Base-by-base conservation (phyloP, 2,329 filamentous ascomycete genomes). In the Aspergillus japonicus region DNA sequence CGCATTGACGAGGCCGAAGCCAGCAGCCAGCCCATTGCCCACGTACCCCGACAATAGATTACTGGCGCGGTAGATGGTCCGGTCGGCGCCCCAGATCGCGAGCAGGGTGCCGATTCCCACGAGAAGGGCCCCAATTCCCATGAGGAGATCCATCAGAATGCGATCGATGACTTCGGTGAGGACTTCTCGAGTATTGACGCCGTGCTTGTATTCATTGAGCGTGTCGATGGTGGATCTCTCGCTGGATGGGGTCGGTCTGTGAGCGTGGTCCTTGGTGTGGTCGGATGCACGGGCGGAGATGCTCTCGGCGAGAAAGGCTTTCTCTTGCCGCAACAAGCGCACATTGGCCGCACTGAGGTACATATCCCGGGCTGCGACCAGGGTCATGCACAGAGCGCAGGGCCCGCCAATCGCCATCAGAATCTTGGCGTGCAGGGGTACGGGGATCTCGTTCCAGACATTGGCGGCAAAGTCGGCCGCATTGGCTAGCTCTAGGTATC, bases 391-490 rank as follows among this genome's bases (percentile, higher is more conserved):
- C 0, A 82, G 71, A 0, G 83, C 82, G 2, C 80, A 62, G 0
- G 77, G 77, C 0, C 80, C 84, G 1, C 83, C 83, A 3, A 85
- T 70, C 0, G 73, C 82, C 83, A 86, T 85, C 5, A 66, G 48
- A 26, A 79, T 76, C 0, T 79, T 69, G 8, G 81, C 83, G 53
- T 80, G 80, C 1, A 67, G 63, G 0, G 83, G 83, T 0, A 83
- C 77, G 0, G 83, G 83, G 0, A 78, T 71, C 1, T 79, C 62
- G 62, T 86, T 85, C 81, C 82, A 86, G 1, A 85, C 78, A 57
- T 86, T 85, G 57, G 83, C 83, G 0, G 83, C 82, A 57, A 85
- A 85, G 64, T 86, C 83, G 2, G 79, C 78, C 0, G 82, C 82
- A 65, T 86, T 86, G 56, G 81, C 81, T 2, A 85, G 74, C 61